Evolutionary conservation across 371 early-diverging fungal genomes (phyloP).

Genomic region (Dipsacomyces acuminosporus): DNA sequence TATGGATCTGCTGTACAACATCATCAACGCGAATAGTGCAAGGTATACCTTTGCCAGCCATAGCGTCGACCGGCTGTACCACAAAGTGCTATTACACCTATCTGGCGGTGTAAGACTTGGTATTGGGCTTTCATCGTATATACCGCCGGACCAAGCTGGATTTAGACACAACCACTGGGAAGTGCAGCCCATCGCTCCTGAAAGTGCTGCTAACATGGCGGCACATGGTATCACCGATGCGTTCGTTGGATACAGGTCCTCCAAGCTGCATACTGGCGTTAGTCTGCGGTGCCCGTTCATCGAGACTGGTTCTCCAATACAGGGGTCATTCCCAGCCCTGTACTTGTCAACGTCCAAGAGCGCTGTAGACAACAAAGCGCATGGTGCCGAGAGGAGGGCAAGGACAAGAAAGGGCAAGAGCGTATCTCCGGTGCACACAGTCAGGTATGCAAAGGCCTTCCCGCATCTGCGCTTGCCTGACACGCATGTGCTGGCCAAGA

Average conservation of each 20-base stretch:
- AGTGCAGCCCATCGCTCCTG: conserved; percentile 47
- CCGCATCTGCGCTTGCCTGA: conserved; percentile 19
- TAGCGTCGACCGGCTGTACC: conserved; percentile 29
- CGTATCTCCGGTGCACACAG: neutral
- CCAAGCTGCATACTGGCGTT: conserved; percentile 45
- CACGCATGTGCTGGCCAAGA: conserved; percentile 13
- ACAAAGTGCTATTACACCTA: conserved; percentile 42
- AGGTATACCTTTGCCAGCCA: conserved; percentile 39
- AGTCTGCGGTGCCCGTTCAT: conserved; percentile 47
- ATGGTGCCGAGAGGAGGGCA: neutral
- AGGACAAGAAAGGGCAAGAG: neutral
- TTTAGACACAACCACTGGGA: conserved; percentile 47
- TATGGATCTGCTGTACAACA: conserved; percentile 26
- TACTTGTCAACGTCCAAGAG: conserved; percentile 9
- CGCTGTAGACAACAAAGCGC: neutral
- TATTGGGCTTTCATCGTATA: conserved; percentile 44
- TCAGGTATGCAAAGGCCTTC: neutral
- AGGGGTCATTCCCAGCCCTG: conserved; percentile 15
- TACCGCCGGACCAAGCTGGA: conserved; percentile 29
- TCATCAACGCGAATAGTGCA: conserved; percentile 20
- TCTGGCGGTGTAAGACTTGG: conserved; percentile 47
- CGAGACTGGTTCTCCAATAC: conserved; percentile 2
- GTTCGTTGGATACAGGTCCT: conserved; percentile 44
- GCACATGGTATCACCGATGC: conserved; percentile 35
- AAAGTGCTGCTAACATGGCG: conserved; percentile 14